Evolutionary conservation across 1,139 yeast genomes (phyloP).

Genomic region (Zygosaccharomyces sapae): DNA sequence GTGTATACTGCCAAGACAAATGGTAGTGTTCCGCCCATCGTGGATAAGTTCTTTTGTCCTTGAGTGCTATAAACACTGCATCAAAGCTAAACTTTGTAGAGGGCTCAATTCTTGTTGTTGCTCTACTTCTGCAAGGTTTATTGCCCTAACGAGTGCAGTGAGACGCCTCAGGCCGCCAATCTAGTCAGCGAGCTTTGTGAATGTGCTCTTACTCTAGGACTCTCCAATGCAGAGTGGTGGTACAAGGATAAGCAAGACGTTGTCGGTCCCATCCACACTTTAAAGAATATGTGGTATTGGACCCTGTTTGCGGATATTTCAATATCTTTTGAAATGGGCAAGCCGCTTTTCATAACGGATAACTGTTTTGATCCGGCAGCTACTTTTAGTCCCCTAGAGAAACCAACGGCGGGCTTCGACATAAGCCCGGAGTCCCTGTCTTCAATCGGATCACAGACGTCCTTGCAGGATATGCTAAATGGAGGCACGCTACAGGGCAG

Average conservation of each 20-base stretch:
- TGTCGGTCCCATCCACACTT: constrained; percentile 17
- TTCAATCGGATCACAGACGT: neutral
- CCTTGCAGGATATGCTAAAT: constrained; percentile 7
- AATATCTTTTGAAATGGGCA: constrained; percentile 30
- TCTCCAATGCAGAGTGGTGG: constrained; percentile 19
- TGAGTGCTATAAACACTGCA: constrained; percentile 24
- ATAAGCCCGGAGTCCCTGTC: neutral
- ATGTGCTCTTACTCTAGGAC: constrained; percentile 18
- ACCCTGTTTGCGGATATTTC: constrained; percentile 26
- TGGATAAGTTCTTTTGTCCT: constrained; percentile 20
- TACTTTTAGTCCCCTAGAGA: constrained; percentile 3
- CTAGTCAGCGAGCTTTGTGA: constrained; percentile 17
- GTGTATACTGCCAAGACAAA: constrained; percentile 22
- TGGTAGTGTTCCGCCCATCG: constrained; percentile 18
- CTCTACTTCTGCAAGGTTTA: constrained; percentile 23
- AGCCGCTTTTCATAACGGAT: constrained; percentile 23
- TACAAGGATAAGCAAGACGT: constrained; percentile 14
- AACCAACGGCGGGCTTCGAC: neutral
- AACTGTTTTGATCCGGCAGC: constrained; percentile 16
- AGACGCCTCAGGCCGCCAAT: constrained; percentile 13
- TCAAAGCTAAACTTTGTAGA: constrained; percentile 26
- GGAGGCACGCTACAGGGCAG: constrained; percentile 7
- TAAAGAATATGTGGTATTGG: constrained; percentile 30
- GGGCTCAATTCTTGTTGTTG: constrained; percentile 30
- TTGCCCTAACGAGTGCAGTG: constrained; percentile 18